A percentile compares a stretch with the other conserved stretches of the same genome.
phyloP scores from a whole-genome alignment of 2,329 filamentous ascomycete species.

The Furcasterigmium sp. region DNA sequence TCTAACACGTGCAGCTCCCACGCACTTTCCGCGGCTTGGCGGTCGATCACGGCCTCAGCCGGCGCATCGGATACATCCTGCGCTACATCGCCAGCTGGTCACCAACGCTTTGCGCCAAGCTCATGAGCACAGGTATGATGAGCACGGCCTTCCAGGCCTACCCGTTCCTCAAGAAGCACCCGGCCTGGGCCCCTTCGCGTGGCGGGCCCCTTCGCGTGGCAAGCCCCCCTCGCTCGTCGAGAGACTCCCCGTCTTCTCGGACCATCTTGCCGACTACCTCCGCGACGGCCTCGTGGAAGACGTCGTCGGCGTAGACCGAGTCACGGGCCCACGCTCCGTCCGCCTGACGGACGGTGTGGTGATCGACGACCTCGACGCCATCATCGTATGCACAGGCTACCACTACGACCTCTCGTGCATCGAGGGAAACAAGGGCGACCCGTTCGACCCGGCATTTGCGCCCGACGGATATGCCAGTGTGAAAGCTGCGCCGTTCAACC shows the following conservation, averaged over 20 bases:
- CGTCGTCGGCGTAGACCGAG: constrained; percentile 19
- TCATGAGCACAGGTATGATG: constrained; percentile 1
- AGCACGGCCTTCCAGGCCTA: constrained; percentile 5
- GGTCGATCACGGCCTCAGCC: constrained; percentile 7
- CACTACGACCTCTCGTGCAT: constrained; percentile 21
- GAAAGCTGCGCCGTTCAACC: constrained; percentile 13
- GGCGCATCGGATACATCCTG: not conserved
- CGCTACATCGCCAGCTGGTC: constrained; percentile 4
- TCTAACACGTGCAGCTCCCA: constrained; percentile 1
- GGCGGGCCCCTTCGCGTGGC: constrained; percentile 2
- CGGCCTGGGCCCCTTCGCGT: constrained; percentile 4
- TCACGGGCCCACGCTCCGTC: constrained; percentile 21
- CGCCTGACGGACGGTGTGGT: constrained; percentile 21
- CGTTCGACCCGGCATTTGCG: constrained; percentile 17
- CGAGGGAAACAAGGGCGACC: constrained; percentile 19
- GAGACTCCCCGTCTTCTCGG: constrained; percentile 20
- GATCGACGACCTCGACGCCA: constrained; percentile 24
- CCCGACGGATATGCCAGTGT: constrained; percentile 19
- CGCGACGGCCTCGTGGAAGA: constrained; percentile 18
- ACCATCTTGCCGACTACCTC: constrained; percentile 21
- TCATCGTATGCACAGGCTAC: constrained; percentile 26
- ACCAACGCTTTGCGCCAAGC: not conserved
- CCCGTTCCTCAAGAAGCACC: constrained; percentile 7
- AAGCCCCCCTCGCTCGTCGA: constrained; percentile 11
- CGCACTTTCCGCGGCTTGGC: constrained; percentile 5